Base-by-base conservation (phyloP, 2,329 filamentous ascomycete genomes). In the Parascedosporium putredinis region DNA sequence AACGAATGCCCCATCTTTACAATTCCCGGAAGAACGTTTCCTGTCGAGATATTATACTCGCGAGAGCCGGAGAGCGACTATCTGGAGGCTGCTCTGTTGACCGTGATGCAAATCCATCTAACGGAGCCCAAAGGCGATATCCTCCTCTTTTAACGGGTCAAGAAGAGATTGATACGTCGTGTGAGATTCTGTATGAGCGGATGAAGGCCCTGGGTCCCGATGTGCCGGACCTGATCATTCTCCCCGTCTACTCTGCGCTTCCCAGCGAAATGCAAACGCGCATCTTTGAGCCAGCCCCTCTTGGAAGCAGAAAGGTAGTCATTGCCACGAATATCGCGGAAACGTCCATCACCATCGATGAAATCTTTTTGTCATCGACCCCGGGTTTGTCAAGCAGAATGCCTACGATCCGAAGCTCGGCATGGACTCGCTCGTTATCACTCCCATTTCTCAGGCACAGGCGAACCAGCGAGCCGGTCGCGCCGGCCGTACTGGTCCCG, bases 271-370 rank as follows among this genome's bases (percentile, higher is more conserved):
- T 95, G 73, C 91, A 96, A 62, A 93, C 85, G 58, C 80, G 80
- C 51, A 96, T 98, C 54, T 98, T 98, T 62, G 93, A 98, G 25
- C 90, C 91, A 2, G 87, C 93, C 0, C 88, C 91, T 0, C 75
- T 83, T 1, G 91, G 91, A 14, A 82, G 79, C 49, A 79, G 93
- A 50, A 98, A 98, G 66, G 89, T 97, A 2, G 88, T 98, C 52
- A 95, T 98, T 62, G 93, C 93, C 2, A 98, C 93, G 31, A 98
- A 98, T 59, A 98, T 98, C 60, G 93, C 93, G 1, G 93, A 98
- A 63, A 98, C 93, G 0, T 95, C 88, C 50, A 93, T 98, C 61
- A 98, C 93, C 0, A 97, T 98, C 55, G 93, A 98, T 62, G 86
- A 91, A 45, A 95, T 98, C 56, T 96, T 69, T 97, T 95, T 61